These are phyloP conservation scores for Pestalotiopsis sp. DNA, from an alignment of 2,329 filamentous ascomycete species.

Conservation along the genomic window DNA sequence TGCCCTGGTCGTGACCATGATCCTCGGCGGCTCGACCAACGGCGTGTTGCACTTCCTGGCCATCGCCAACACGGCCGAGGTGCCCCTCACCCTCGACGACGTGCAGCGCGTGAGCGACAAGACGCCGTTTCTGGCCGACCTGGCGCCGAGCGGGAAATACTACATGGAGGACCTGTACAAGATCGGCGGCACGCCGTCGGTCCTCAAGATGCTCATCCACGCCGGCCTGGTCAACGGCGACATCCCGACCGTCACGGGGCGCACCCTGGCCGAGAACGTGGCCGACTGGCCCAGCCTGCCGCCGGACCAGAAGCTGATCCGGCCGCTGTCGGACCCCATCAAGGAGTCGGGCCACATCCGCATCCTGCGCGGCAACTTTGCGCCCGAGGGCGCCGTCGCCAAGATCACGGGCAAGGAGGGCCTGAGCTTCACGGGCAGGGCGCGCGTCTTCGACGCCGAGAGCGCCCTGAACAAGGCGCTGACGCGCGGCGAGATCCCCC, in stretches of 20 bases:
- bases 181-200: slow-evolving; percentile 73
- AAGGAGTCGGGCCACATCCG: slow-evolving; percentile 87
- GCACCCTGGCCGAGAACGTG: slow-evolving; percentile 74
- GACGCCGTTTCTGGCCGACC: slow-evolving; percentile 83
- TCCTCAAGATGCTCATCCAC: slow-evolving; percentile 74
- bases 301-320: slow-evolving; percentile 76
- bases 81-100: slow-evolving; percentile 78
- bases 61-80: slow-evolving; percentile 84
- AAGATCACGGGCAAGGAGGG: slow-evolving; percentile 98
- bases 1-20: slow-evolving; percentile 87
- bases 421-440: slow-evolving; percentile 76
- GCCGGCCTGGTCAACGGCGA: slow-evolving; percentile 70
- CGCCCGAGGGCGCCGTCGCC: slow-evolving; percentile 85
- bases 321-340: slow-evolving; percentile 71
- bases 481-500: slow-evolving; percentile 64
- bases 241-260: slow-evolving; percentile 75
- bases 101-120: slow-evolving; percentile 80
- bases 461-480: slow-evolving; percentile 76
- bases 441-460: slow-evolving; percentile 87
- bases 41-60: slow-evolving; percentile 87
- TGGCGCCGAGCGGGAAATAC: slow-evolving; percentile 82
- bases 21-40: slow-evolving; percentile 88
- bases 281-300: slow-evolving; percentile 65
- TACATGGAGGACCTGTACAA: slow-evolving; percentile 80
- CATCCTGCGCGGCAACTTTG: slow-evolving; percentile 84